phyloP scores from a whole-genome alignment of 2,329 filamentous ascomycete genomes.

The Rhexocercosporidium sp. region DNA sequence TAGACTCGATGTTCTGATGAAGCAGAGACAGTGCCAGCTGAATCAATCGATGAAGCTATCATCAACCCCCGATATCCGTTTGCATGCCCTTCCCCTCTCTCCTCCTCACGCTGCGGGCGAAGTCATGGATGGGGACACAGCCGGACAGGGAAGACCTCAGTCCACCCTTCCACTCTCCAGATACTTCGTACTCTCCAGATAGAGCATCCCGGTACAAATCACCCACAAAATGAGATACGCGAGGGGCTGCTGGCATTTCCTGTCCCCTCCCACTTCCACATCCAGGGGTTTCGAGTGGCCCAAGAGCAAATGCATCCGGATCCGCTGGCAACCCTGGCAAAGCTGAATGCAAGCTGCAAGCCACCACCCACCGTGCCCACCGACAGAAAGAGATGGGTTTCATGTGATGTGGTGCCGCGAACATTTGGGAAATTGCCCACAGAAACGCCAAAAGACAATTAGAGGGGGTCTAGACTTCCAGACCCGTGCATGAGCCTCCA shows the following conservation, averaged over 20 bases:
- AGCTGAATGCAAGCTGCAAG: constrained; percentile 8
- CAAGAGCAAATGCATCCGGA: not conserved
- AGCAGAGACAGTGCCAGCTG: not conserved
- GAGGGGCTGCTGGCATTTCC: not conserved
- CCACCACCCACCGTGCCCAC: not conserved
- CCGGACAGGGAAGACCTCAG: not conserved
- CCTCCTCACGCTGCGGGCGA: not conserved
- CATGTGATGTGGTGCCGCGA: constrained; percentile 1
- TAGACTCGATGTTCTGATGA: not conserved
- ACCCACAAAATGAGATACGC: constrained; percentile 5
- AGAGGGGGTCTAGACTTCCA: not conserved
- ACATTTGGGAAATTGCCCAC: not conserved
- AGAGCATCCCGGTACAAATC: not conserved
- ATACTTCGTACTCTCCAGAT: too few species aligned
- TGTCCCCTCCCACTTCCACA: too few species aligned
- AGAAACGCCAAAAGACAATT: not conserved
- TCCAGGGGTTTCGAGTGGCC: constrained; percentile 2
- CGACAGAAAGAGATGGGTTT: not conserved
- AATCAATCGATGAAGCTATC: not conserved
- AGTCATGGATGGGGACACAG: not conserved
- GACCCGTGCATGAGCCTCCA: not conserved
- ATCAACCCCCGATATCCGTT: not conserved
- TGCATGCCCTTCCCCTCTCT: not conserved
- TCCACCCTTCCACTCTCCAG: not conserved
- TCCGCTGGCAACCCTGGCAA: constrained; percentile 2